Evolutionary conservation across 441 rosid genomes (phyloP).

Genomic region (Mallotus japonicus): DNA sequence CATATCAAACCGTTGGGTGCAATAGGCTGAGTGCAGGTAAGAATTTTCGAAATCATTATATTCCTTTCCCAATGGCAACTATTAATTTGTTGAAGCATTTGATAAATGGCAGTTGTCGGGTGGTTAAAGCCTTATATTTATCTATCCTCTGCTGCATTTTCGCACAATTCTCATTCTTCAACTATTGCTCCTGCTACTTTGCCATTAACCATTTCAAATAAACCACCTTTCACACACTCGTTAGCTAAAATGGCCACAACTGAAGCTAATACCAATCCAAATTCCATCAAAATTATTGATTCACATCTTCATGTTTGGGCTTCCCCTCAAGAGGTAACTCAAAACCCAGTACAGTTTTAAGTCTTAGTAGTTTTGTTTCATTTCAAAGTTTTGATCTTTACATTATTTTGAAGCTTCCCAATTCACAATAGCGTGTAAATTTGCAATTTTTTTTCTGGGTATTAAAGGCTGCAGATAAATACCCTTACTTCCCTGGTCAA

Average conservation of each 20-base stretch:
- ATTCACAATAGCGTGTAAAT: not conserved
- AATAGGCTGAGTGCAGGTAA: too few species aligned
- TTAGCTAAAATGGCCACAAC: constrained; percentile 44
- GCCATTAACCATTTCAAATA: constrained; percentile 7
- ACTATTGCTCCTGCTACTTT: not conserved
- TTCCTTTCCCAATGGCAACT: too few species aligned
- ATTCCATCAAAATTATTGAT: constrained; percentile 56
- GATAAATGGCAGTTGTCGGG: constrained; percentile 15
- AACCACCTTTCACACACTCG: constrained; percentile 13
- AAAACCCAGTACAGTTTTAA: not conserved
- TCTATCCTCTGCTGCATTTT: constrained; percentile 16
- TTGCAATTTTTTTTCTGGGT: not conserved
- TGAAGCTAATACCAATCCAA: constrained; percentile 26
- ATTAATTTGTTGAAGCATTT: too few species aligned
- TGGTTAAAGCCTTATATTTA: constrained; percentile 31
- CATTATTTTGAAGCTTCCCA: not conserved
- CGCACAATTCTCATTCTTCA: constrained; percentile 19
- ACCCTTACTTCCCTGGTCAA: constrained; percentile 88
- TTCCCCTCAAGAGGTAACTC: constrained; percentile 74
- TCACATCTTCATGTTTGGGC: constrained; percentile 96
- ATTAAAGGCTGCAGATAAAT: constrained; percentile 59
- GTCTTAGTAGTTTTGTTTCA: not conserved
- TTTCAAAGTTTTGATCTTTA: not conserved
- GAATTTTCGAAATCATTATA: too few species aligned
- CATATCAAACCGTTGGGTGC: too few species aligned